These are phyloP conservation scores for Cnidoscolus chayamansa DNA, from an alignment of 441 rosid species.

Conservation along the genomic window DNA sequence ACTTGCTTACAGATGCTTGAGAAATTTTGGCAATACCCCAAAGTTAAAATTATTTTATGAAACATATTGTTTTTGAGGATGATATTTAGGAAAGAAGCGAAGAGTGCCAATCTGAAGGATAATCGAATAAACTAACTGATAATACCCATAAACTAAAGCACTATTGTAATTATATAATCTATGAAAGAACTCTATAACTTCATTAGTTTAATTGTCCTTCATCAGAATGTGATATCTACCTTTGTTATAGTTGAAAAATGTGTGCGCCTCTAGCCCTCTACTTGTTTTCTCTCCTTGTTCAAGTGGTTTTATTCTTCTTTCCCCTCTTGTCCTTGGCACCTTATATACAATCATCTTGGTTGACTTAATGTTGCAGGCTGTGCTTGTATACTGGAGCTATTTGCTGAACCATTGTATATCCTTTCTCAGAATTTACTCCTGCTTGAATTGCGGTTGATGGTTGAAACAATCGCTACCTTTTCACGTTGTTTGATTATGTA, in stretches of 20 bases:
- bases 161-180: not conserved
- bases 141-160: not conserved
- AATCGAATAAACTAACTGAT: not conserved
- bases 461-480: slow-evolving; percentile 78
- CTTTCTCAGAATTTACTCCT: slow-evolving; percentile 79
- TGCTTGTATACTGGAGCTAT: slow-evolving; percentile 82
- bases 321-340: not conserved
- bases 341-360: not conserved
- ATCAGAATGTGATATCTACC: not conserved
- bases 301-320: not conserved
- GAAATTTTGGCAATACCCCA: not conserved
- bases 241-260: not conserved
- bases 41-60: not conserved
- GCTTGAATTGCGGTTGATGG: slow-evolving; percentile 66
- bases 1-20: not conserved
- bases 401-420: slow-evolving; percentile 88
- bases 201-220: slow-evolving; percentile 1
- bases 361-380: slow-evolving; percentile 46
- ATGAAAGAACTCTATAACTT: not conserved
- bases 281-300: not conserved
- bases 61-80: not conserved
- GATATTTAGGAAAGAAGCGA: not conserved
- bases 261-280: not conserved
- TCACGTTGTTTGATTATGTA: slow-evolving; percentile 70
- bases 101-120: not conserved